phyloP scores from a whole-genome alignment of 2,329 filamentous ascomycete species.

The Fusarium sp. region DNA sequence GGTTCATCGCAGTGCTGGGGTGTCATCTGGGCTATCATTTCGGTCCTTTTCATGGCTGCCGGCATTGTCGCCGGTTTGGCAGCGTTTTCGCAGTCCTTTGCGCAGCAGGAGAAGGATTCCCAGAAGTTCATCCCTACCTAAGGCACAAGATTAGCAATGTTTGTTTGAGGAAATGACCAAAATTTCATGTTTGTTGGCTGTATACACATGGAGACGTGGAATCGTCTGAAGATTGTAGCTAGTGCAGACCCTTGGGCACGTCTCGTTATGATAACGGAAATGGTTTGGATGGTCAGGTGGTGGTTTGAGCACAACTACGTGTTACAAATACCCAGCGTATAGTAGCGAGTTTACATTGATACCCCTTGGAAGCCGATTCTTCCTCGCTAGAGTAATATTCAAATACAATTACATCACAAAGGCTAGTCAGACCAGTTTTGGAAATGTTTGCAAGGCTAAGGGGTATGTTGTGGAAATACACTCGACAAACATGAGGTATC shows the following conservation, averaged over 20 bases:
- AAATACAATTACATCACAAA: background rate
- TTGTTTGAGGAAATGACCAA: background rate
- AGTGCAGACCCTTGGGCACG: conserved; percentile 5
- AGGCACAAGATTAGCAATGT: background rate
- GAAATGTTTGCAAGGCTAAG: background rate
- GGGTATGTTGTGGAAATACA: background rate
- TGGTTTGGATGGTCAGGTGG: background rate
- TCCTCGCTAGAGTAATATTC: conserved; percentile 1
- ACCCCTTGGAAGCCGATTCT: conserved; percentile 26
- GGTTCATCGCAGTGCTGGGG: conserved; percentile 87
- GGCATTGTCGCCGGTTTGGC: conserved; percentile 82
- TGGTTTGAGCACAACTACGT: conserved; percentile 5
- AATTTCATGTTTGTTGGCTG: background rate
- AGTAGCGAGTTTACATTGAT: conserved; percentile 32
- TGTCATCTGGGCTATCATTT: conserved; percentile 80
- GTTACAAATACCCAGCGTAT: background rate
- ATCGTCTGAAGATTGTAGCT: background rate
- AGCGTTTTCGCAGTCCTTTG: conserved; percentile 77
- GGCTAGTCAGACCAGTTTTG: background rate
- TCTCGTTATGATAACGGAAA: conserved; percentile 34
- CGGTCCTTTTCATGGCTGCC: conserved; percentile 75
- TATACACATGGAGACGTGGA: background rate
- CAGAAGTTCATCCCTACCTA: conserved; percentile 71
- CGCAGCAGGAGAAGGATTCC: conserved; percentile 76
- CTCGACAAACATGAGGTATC: background rate